Base-by-base conservation (phyloP, 352 stramenopile genomes). In the Pythium dissimile region DNA sequence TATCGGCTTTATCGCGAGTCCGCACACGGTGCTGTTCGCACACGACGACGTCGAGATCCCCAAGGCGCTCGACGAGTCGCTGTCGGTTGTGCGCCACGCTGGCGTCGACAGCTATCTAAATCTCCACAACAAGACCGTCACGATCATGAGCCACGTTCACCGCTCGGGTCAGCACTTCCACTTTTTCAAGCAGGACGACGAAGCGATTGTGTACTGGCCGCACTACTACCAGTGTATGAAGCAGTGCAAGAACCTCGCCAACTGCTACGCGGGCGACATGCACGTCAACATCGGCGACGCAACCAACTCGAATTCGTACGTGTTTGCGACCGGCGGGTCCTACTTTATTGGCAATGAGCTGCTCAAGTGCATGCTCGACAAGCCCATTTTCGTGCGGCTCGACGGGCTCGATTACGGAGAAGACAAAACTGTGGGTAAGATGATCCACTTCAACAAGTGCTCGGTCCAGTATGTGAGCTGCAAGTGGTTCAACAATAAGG, bases 401-500 rank as follows among this genome's bases (percentile, higher is more conserved):
- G 73, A 84, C 20, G 80, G 80, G 5, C 72, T 90, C 20, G 80
- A 90, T 63, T 87, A 73, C 53, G 80, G 80, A 23, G 80, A 90
- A 43, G 80, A 90, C 67, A 90, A 90, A 65, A 90, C 73, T 9
- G 69, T 90, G 41, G 80, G 80, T 49, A 90, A 90, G 67, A 90
- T 90, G 80, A 80, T 90, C 65, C 79, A 89, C 63, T 90, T 80
- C 65, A 90, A 88, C 62, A 77, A 71, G 34, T 90, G 80, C 60
- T 62, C 78, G 24, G 80, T 86, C 28, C 74, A 90, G 71, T 88
- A 88, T 61, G 78, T 90, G 60, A 90, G 78, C 67, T 90, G 80
- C 73, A 90, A 90, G 69, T 90, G 80, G 80, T 88, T 90, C 65
- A 90, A 90, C 66, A 90, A 90, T 63, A 76, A 85, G 45, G 80